Evolutionary conservation across 2,329 filamentous ascomycete species (phyloP), one percentile per base, ranked within the genome.

Genomic region (Penicillium italicum): DNA sequence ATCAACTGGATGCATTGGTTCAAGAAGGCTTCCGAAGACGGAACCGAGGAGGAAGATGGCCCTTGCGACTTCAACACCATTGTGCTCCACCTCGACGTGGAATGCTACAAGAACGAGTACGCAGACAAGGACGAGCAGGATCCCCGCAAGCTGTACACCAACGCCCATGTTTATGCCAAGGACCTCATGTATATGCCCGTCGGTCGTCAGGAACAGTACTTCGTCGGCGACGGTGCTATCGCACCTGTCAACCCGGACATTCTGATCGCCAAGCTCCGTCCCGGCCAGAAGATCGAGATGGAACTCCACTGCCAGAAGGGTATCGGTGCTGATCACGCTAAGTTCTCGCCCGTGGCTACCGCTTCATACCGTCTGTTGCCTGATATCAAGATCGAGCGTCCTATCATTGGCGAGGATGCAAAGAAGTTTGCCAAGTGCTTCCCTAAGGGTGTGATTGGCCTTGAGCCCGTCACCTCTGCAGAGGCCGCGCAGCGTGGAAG

Each of bases 271-370:
- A 99, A 99, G 79, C 79, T 99, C 74, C 86, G 94, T 28, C 94
- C 95, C 0, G 89, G 89, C 5, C 95, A 99, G 79, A 84, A 85
- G 66, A 90, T 99, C 67, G 83, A 90, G 68, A 80, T 97, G 59
- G 86, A 89, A 63, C 88, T 96, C 83, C 92, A 97, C 79, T 94
- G 93, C 77, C 86, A 96, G 77, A 96, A 97, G 78, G 94, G 95
- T 58, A 86, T 95, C 63, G 94, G 94, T 45, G 85, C 88, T 61
- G 94, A 99, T 75, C 94, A 99, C 74, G 88, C 94, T 66, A 99
- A 99, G 76, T 99, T 94, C 79, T 96, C 91, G 0, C 94, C 94
- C 44, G 94, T 97, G 34, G 92, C 93, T 3, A 97, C 94, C 1
- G 94, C 94, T 3, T 90, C 89, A 24, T 99, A 99, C 78, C 86